Base-by-base conservation (phyloP, 2,329 filamentous ascomycete species). In the Apiospora aurea region DNA sequence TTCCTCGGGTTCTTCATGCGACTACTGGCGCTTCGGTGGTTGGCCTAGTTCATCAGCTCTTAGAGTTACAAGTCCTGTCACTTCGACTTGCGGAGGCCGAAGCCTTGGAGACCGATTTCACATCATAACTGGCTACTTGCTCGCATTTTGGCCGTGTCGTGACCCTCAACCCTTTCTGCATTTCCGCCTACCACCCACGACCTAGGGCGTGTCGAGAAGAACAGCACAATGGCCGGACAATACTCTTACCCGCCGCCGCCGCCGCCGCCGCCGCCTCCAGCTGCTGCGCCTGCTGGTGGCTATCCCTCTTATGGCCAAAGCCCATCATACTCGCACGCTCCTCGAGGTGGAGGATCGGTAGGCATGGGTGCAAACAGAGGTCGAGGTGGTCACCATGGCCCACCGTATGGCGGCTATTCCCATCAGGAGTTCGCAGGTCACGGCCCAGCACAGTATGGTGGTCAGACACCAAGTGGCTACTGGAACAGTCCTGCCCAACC, bases 291-390 rank as follows among this genome's bases (percentile, higher is more conserved):
- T 66, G 72, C 75, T 16, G 73, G 70, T 64, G 72, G 74, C 26
- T 80, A 80, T 72, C 74, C 76, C 43, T 72, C 79, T 2, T 80
- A 79, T 71, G 76, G 75, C 69, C 82, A 83, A 74, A 79, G 81
- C n/a, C 82, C 85, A 34, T 79, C 84, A 46, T 87, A 88, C 76
- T 80, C 82, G 61, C 83, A 84, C 53, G 78, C 77, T 64, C 57
- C 57, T 64, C 57, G 57, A 34, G 57, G 57, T 41, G 57, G 57
- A 64, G 57, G 57, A 41, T 75, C 76, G 53, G 69, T 72, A 61
- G 74, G 72, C n/a, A 74, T 74, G 53, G 72, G 71, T 38, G 70
- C 57, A 41, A 64, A 71, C 47, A 69, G 74, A 26, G 70, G 72
- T 24, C 76, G 79, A 29, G 69, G 69, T 6, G 69, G 69, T 47